Conservation (phyloP, 106 monocot species). For the Dendrobium officinale region DNA sequence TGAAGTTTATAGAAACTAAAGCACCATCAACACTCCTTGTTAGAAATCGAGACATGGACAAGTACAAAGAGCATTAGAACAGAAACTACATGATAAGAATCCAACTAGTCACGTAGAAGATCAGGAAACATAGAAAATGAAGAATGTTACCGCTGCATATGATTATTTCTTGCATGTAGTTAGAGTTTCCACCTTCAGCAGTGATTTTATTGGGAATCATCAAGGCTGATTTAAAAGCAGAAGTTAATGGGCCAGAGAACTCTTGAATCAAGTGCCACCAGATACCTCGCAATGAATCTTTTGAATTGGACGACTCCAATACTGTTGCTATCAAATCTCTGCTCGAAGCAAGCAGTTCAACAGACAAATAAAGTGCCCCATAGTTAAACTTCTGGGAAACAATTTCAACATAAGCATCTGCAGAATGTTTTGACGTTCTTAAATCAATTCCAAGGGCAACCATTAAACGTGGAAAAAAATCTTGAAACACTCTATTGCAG, state of each 20-base stretch:
- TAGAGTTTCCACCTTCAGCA: constrained; percentile 13
- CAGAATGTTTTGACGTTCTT: constrained; percentile 9
- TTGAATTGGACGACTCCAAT: constrained; percentile 12
- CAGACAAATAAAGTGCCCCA: constrained; percentile 74
- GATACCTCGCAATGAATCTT: constrained; percentile 17
- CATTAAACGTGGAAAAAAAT: constrained; percentile 54
- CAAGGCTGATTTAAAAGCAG: constrained; percentile 38
- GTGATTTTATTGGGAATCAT: neutral
- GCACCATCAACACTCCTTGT: too few species aligned
- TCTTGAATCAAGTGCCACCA: constrained; percentile 59
- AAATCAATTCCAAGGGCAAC: constrained; percentile 34
- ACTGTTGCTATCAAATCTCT: constrained; percentile 35
- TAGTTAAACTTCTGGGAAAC: constrained; percentile 24
- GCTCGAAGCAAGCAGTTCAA: constrained; percentile 67
- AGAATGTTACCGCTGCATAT: constrained; percentile 33
- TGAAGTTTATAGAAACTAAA: too few species aligned
- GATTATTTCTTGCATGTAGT: constrained; percentile 20
- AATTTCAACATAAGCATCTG: constrained; percentile 2
- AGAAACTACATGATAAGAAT: neutral
- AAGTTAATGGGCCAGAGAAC: constrained; percentile 33
- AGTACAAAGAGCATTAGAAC: neutral
- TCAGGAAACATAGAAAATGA: neutral
- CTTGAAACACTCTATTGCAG: constrained; percentile 62
- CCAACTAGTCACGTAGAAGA: neutral
- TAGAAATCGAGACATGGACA: neutral